Evolutionary conservation across 768 basidiomycete genomes (phyloP).

Genomic region (Leccinellum rugosiceps): DNA sequence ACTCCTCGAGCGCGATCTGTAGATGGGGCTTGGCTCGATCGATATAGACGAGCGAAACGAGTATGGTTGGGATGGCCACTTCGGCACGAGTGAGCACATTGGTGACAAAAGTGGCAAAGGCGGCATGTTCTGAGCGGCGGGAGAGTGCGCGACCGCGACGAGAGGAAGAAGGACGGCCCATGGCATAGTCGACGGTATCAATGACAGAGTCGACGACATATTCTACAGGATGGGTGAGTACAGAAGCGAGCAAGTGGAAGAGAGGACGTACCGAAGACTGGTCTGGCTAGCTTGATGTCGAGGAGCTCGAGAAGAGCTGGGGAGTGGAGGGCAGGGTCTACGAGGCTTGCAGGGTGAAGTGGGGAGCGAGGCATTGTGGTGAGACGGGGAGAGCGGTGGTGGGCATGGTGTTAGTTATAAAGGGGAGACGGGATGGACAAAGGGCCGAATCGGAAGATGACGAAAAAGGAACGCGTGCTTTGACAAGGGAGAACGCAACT

Average conservation of each 20-base stretch:
- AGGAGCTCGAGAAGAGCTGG: slow-evolving; percentile 67
- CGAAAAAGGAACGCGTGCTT: slow-evolving; percentile 24
- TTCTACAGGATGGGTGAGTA: slow-evolving; percentile 39
- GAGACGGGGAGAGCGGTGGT: background rate
- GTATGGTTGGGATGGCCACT: slow-evolving; percentile 64
- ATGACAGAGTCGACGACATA: slow-evolving; percentile 65
- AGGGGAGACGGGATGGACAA: slow-evolving; percentile 24
- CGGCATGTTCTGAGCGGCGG: slow-evolving; percentile 48
- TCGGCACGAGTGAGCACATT: slow-evolving; percentile 73
- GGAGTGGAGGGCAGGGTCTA: slow-evolving; percentile 61
- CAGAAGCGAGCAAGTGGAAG: background rate
- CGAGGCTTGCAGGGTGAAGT: slow-evolving; percentile 50
- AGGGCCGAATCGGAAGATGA: slow-evolving; percentile 36
- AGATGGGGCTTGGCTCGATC: slow-evolving; percentile 74
- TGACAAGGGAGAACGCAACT: slow-evolving; percentile 10
- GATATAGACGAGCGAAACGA: slow-evolving; percentile 74
- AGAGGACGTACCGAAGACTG: slow-evolving; percentile 57
- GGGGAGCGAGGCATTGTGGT: slow-evolving; percentile 28
- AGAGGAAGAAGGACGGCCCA: slow-evolving; percentile 62
- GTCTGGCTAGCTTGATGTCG: slow-evolving; percentile 57
- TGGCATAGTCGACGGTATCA: slow-evolving; percentile 74
- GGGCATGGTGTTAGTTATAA: slow-evolving; percentile 31
- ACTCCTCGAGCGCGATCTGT: slow-evolving; percentile 77
- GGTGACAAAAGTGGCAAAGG: slow-evolving; percentile 63
- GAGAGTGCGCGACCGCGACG: slow-evolving; percentile 45